A percentile compares a stretch with the other conserved stretches of the same genome.
phyloP scores from a whole-genome alignment of 768 basidiomycete genomes.

The Lactarius evosmus region DNA sequence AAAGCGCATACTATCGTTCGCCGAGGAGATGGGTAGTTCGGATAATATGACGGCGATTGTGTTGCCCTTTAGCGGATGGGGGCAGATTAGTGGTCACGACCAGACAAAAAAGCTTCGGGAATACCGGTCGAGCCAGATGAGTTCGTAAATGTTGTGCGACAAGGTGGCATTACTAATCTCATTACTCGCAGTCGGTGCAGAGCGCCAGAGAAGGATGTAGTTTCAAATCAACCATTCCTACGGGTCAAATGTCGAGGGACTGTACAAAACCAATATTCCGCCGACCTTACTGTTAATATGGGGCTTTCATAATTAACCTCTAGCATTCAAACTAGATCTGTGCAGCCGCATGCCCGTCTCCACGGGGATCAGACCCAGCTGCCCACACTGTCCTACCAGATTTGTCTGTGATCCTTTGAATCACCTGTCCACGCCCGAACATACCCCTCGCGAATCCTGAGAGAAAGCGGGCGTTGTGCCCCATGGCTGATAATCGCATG shows the following conservation, averaged over 20 bases:
- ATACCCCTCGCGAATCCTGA: constrained; percentile 57
- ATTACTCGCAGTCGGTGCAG: constrained; percentile 50
- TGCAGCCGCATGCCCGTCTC: constrained; percentile 82
- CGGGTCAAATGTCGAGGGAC: background rate
- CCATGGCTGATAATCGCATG: constrained; percentile 59
- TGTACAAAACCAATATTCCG: background rate
- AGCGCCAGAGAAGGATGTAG: constrained; percentile 67
- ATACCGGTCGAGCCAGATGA: constrained; percentile 53
- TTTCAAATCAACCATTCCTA: background rate
- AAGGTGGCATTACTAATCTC: background rate
- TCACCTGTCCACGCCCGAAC: constrained; percentile 87
- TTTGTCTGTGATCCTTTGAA: constrained; percentile 68
- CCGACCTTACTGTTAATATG: background rate
- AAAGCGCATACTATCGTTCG: constrained; percentile 74
- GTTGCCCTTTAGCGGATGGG: constrained; percentile 92
- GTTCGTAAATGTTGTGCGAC: constrained; percentile 28
- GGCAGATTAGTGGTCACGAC: constrained; percentile 73
- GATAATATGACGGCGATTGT: constrained; percentile 93
- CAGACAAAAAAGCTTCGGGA: constrained; percentile 78
- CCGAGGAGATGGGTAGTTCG: constrained; percentile 81
- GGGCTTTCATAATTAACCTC: background rate
- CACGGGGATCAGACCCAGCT: constrained; percentile 86
- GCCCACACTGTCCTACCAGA: constrained; percentile 86
- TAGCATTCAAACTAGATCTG: constrained; percentile 48
- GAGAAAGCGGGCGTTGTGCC: constrained; percentile 72